These are phyloP conservation scores for Xerocomellus dryophilus DNA, from an alignment of 768 basidiomycete genomes.

Conservation along the genomic window DNA sequence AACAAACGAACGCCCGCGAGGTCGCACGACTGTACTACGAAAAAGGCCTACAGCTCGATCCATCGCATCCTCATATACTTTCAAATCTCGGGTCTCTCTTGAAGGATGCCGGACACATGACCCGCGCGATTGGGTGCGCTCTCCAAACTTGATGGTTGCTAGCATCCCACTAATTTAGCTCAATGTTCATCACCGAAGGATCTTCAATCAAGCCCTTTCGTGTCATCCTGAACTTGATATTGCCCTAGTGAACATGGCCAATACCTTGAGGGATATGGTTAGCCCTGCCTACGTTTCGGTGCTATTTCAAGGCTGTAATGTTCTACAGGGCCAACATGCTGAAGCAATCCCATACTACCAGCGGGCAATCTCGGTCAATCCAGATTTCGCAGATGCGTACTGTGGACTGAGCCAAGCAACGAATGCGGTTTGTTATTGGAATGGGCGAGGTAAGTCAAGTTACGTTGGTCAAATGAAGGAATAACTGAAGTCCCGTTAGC, in stretches of 20 bases:
- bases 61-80: slow-evolving; percentile 47
- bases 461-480: neutral
- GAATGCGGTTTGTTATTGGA: slow-evolving; percentile 47
- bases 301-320: neutral
- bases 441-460: slow-evolving; percentile 33
- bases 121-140: slow-evolving; percentile 41
- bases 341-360: slow-evolving; percentile 47
- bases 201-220: slow-evolving; percentile 40
- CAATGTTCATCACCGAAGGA: slow-evolving; percentile 19
- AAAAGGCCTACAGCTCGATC: slow-evolving; percentile 42
- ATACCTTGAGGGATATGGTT: slow-evolving; percentile 48
- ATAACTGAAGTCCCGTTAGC: slow-evolving; percentile 13
- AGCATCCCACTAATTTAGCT: slow-evolving; percentile 3
- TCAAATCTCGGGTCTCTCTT: slow-evolving; percentile 50
- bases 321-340: slow-evolving; percentile 36
- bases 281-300: slow-evolving; percentile 4
- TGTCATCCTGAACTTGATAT: slow-evolving; percentile 48
- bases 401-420: slow-evolving; percentile 47
- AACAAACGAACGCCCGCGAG: slow-evolving; percentile 28
- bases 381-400: slow-evolving; percentile 45
- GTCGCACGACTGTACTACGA: slow-evolving; percentile 46
- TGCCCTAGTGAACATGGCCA: slow-evolving; percentile 50
- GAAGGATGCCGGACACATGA: slow-evolving; percentile 45
- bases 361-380: slow-evolving; percentile 41
- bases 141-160: neutral